Percentiles rank a stretch among this genome's conserved stretches.
Evolutionary conservation across 2,329 filamentous ascomycete species (phyloP).

Genomic region (Tolypocladium guangdongense): DNA sequence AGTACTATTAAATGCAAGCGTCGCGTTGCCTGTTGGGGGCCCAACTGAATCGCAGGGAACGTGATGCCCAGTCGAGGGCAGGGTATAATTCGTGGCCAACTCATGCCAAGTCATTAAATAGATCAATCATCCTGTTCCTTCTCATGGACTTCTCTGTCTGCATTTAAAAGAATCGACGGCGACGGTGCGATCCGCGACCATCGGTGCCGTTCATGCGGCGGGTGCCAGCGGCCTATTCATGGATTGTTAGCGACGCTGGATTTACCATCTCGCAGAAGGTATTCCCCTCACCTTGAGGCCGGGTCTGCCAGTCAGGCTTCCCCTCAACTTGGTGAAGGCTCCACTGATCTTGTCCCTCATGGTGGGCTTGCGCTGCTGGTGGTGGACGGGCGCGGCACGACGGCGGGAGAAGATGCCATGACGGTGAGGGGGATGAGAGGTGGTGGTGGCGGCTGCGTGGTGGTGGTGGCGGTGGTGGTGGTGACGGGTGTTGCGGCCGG

Average conservation of each 20-base stretch:
- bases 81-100: slow-evolving; percentile 1
- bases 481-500: slow-evolving; percentile 12
- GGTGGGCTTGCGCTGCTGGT: slow-evolving; percentile 56
- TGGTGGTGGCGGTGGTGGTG: slow-evolving; percentile 20
- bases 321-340: slow-evolving; percentile 62
- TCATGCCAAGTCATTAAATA: neutral
- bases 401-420: slow-evolving; percentile 29
- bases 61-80: neutral
- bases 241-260: neutral
- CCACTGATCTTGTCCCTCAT: slow-evolving; percentile 71
- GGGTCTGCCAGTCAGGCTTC: slow-evolving; percentile 55
- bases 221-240: slow-evolving; percentile 54
- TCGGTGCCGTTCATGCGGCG: slow-evolving; percentile 66
- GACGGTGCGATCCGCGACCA: slow-evolving; percentile 44
- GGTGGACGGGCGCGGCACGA: slow-evolving; percentile 33
- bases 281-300: slow-evolving; percentile 51
- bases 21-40: neutral
- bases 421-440: slow-evolving; percentile 26
- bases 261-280: no score
- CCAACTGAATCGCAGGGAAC: neutral
- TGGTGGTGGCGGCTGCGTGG: slow-evolving; percentile 24
- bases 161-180: neutral
- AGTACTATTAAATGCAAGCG: neutral
- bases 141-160: neutral
- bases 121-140: neutral